Evolutionary conservation across 116 monocot species (phyloP).

Genomic region (Phalaenopsis hybrid): DNA sequence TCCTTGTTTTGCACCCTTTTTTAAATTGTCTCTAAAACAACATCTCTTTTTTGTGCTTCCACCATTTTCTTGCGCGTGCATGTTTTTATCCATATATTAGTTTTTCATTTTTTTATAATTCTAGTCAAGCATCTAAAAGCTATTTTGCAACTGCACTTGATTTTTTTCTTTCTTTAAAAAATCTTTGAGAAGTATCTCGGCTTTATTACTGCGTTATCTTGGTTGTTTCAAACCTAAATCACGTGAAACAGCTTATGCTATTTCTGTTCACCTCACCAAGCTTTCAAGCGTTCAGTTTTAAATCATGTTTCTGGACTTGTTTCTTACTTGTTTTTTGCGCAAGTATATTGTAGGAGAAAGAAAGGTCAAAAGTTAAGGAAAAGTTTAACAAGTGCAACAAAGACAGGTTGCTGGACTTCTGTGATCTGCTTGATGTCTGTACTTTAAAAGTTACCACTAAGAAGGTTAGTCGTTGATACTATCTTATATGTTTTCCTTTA

Average conservation of each 20-base stretch:
- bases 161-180: not conserved
- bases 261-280: not conserved
- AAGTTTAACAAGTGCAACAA: slow-evolving; percentile 82
- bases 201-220: not conserved
- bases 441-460: slow-evolving; percentile 39
- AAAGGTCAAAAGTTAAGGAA: slow-evolving; percentile 61
- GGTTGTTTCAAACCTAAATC: not conserved
- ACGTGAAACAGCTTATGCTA: not conserved
- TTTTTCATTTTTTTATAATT: not conserved
- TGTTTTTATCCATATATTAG: not conserved
- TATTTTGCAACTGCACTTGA: not conserved
- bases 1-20: not conserved
- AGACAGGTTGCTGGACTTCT: slow-evolving; percentile 70
- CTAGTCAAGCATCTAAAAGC: not conserved
- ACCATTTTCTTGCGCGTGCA: not conserved
- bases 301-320: not conserved
- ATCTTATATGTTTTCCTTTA: slow-evolving; percentile 1
- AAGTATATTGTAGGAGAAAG: slow-evolving; percentile 52
- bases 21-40: not conserved
- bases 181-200: not conserved
- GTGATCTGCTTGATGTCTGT: slow-evolving; percentile 74
- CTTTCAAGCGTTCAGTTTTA: not conserved
- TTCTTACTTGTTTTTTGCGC: not conserved
- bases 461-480: slow-evolving; percentile 48
- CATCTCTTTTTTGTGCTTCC: not conserved